These are phyloP conservation scores for Arthrobotrys sinensis DNA, from an alignment of 2,329 filamentous ascomycete species.

Conservation along the genomic window DNA sequence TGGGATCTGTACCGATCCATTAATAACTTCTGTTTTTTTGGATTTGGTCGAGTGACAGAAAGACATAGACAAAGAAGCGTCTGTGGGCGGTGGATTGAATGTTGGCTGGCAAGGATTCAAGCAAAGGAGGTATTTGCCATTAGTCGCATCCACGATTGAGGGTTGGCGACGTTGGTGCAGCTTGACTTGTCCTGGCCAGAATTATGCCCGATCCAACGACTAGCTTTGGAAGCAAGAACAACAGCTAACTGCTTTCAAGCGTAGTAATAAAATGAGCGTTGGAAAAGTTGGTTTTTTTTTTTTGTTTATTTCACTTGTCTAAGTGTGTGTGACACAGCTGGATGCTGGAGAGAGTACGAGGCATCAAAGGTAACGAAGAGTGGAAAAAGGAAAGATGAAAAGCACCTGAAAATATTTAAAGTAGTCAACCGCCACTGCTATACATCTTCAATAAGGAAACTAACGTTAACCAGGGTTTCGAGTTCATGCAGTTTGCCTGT, in stretches of 20 bases:
- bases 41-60: slow-evolving; percentile 20
- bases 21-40: slow-evolving; percentile 25
- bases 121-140: slow-evolving; percentile 1
- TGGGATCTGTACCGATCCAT: slow-evolving; percentile 36
- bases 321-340: slow-evolving; percentile 42
- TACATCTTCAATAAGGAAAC: not conserved
- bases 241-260: slow-evolving; percentile 15
- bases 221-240: slow-evolving; percentile 20
- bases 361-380: slow-evolving; percentile 3
- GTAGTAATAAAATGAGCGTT: slow-evolving; percentile 18
- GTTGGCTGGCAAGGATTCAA: slow-evolving; percentile 42
- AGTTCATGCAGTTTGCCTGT: not conserved
- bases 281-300: slow-evolving; percentile 27
- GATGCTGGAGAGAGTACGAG: not conserved
- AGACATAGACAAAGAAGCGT: slow-evolving; percentile 26
- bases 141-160: not conserved
- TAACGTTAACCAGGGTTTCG: not conserved
- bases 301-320: slow-evolving; percentile 21
- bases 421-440: slow-evolving; percentile 30
- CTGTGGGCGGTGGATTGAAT: slow-evolving; percentile 28
- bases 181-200: slow-evolving; percentile 33
- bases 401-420: slow-evolving; percentile 39
- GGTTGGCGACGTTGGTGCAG: slow-evolving; percentile 45
- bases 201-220: slow-evolving; percentile 29
- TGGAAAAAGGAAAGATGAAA: slow-evolving; percentile 16